A percentile compares a stretch with the other conserved stretches of the same genome.
phyloP scores from a whole-genome alignment of 257 asterid species.

The Primulina tabacum region DNA sequence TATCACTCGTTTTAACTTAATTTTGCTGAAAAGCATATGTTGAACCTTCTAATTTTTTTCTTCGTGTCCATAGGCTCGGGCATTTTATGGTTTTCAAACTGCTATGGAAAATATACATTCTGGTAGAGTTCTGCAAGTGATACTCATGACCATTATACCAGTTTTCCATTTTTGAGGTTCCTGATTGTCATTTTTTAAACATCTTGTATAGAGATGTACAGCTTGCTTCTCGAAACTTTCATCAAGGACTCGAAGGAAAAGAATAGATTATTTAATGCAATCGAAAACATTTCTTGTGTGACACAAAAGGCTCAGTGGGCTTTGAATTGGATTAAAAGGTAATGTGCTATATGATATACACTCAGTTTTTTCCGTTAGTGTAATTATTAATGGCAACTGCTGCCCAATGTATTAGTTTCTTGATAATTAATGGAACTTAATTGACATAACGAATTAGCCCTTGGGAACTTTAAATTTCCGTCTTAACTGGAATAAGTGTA shows the following conservation, averaged over 20 bases:
- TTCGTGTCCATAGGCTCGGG: constrained; percentile 56
- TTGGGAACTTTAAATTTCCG: not conserved
- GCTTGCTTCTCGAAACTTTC: constrained; percentile 80
- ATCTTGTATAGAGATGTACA: constrained; percentile 65
- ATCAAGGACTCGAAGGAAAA: constrained; percentile 72
- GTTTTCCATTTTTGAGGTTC: constrained; percentile 17
- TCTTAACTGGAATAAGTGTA: not conserved
- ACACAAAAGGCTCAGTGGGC: constrained; percentile 79
- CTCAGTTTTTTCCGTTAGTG: not conserved
- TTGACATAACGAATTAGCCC: not conserved
- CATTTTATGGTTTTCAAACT: constrained; percentile 81
- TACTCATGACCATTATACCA: not conserved
- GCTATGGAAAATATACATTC: constrained; percentile 85
- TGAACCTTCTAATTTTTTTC: constrained; percentile 19
- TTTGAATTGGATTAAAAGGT: constrained; percentile 80
- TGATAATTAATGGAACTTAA: not conserved
- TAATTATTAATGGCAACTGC: not conserved
- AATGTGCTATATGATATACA: not conserved
- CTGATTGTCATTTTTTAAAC: constrained; percentile 29
- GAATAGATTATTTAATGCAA: constrained; percentile 56
- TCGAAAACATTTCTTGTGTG: constrained; percentile 64
- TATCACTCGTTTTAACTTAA: no score
- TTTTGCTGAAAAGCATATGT: not conserved
- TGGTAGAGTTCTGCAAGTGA: constrained; percentile 41
- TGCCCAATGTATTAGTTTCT: not conserved